Evolutionary conservation across 2,329 filamentous ascomycete species (phyloP), one percentile per base, ranked within the genome.

Genomic region (Colletotrichum sp.): DNA sequence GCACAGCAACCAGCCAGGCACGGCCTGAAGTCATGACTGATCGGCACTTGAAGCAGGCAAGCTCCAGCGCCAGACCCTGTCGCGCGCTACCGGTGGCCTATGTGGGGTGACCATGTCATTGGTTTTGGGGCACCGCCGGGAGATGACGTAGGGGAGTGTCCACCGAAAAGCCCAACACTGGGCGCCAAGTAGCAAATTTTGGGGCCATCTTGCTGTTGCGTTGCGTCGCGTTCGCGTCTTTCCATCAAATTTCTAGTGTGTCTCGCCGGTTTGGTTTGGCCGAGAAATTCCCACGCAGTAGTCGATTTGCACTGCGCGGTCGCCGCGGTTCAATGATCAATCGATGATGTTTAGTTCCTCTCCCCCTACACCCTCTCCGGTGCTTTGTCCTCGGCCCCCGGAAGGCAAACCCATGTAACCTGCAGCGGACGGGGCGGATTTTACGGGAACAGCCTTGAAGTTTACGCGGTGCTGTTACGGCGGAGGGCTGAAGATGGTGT

Each of bases 91-190:
- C 44, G 19, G 9, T n/a, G n/a, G 44, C n/a, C 44, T 49, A 73
- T 76, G 74, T 76, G 74, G 73, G 73, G 74, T 62, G 52, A 69
- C 25, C 70, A 69, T 76, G 74, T 76, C 74, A 73, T 76, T n/a
- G 71, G 34, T 61, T 59, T 73, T 29, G 64, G 70, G 49, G 59
- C 61, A 30, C 49, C 49, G 34, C 57, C 57, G 30, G 29, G 49
- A n/a, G 30, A 65, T 76, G 74, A 76, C 74, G 74, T 73, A 76
- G 70, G 29, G 49, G 19, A 13, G 49, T 34, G 59, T 27, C 61
- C 59, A 39, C 44, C 44, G 13, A 34, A 39, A n/a, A 62, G 44
- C 74, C 64, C 55, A 52, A 57, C 12, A 67, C 52, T 68, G 55
- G 36, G 69, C 62, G 67, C 62, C 62, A 67, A 75, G 52, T 19